Conservation (phyloP, 2,329 filamentous ascomycete species). For the Epichloe gansuensis region DNA sequence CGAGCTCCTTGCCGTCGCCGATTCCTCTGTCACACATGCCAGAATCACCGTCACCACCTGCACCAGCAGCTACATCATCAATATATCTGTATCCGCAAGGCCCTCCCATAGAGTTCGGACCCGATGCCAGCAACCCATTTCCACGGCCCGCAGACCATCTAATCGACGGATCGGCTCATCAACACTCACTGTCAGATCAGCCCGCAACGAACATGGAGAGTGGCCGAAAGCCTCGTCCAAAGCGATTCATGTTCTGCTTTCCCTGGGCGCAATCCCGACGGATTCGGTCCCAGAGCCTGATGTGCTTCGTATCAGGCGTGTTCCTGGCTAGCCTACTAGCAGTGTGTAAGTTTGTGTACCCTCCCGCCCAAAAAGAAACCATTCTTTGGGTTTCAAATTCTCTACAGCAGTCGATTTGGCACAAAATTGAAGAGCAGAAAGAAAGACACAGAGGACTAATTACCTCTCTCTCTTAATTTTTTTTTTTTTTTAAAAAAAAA, state of each 20-base stretch:
- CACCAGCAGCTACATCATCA: neutral
- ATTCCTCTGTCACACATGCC: neutral
- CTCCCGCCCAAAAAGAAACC: neutral
- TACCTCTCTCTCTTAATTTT: neutral
- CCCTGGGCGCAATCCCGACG: slow-evolving; percentile 41
- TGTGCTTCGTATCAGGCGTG: slow-evolving; percentile 51
- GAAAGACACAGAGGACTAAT: neutral
- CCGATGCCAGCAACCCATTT: neutral
- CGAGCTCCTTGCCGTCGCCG: slow-evolving; percentile 7
- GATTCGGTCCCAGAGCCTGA: slow-evolving; percentile 42
- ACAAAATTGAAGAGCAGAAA: neutral
- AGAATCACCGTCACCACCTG: neutral
- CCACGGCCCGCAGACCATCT: neutral
- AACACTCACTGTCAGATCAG: neutral
- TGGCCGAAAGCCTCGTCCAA: slow-evolving; percentile 9
- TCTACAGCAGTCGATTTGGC: neutral
- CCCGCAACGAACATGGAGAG: neutral
- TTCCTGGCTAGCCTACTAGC: slow-evolving; percentile 46
- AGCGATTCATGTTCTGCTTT: slow-evolving; percentile 39
- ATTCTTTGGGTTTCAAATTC: neutral
- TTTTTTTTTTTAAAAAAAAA: neutral
- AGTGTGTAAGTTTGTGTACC: slow-evolving; percentile 44
- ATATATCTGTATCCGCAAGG: neutral
- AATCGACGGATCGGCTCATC: neutral
- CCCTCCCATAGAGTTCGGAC: neutral